Base-by-base conservation (phyloP, 2,329 filamentous ascomycete species). In the Alternaria tenuissima region DNA sequence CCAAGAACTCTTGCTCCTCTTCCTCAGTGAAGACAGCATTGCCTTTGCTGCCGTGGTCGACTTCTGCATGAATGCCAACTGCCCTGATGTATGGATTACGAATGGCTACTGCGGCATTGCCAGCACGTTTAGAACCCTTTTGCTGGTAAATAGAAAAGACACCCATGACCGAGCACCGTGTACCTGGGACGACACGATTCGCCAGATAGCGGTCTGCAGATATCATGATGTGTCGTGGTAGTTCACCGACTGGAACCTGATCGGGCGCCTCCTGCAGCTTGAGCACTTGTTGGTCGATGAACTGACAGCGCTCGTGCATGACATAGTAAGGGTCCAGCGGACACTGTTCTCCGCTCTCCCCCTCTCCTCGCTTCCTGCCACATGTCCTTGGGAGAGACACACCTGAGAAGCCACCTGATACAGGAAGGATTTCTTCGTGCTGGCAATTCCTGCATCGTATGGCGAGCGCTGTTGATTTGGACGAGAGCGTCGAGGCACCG, bases 61-160 rank as follows among this genome's bases (percentile, higher is more conserved):
- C 84, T 73, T 97, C 94, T 11, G 91, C 93, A 67, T 93, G 91
- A 60, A 99, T 94, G 5, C 95, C 95, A 3, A 97, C 92, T 0
- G 95, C 93, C 64, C 95, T 88, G 12, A 99, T 85, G 74, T 99
- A 99, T 0, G 95, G 95, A 48, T 96, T 98, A 66, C 95, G 88
- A 71, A 99, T 97, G 8, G 95, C 95, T 3, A 98, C 94, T 1
- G 95, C 95, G 2, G 90, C 90, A 53, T 89, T 89, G 2, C 86
- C 88, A 18, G 85, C 87, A 69, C 90, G 91, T 79, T 94, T 96
- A 42, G 88, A 90, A 41, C 90, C 91, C 79, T 98, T 98, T 70
- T 90, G 91, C 78, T 97, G 93, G 79, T 97, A 99, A 74, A 98
- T 98, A 30, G 94, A 97, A 82, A 97, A 99, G 34, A 99, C 93